Evolutionary conservation across 179 eudicot genomes (phyloP).

Genomic region (Beta lomatogona): DNA sequence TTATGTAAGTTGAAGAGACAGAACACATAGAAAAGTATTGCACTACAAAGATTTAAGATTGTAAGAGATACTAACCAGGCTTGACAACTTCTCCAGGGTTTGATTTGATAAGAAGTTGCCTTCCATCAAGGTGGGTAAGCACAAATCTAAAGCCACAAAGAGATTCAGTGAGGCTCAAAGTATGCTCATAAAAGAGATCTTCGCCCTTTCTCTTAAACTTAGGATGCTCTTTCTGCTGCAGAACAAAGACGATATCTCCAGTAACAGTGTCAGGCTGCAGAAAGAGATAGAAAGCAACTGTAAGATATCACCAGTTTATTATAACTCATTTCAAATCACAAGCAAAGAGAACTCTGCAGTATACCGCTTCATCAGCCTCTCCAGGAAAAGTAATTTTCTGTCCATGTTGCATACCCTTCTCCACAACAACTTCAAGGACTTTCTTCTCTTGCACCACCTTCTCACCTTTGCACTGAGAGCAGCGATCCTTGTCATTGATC

Average conservation of each 20-base stretch:
- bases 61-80: slow-evolving; percentile 41
- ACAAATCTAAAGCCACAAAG: slow-evolving; percentile 56
- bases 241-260: slow-evolving; percentile 50
- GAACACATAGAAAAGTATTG: not conserved
- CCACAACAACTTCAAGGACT: slow-evolving; percentile 49
- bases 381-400: slow-evolving; percentile 57
- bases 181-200: slow-evolving; percentile 58
- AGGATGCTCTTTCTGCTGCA: slow-evolving; percentile 64
- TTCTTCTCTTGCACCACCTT: slow-evolving; percentile 56
- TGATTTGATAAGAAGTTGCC: slow-evolving; percentile 56
- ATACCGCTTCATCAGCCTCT: slow-evolving; percentile 59
- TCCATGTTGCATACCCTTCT: slow-evolving; percentile 56
- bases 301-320: not conserved
- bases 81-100: slow-evolving; percentile 56
- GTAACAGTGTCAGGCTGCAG: slow-evolving; percentile 58
- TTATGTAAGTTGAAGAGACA: not conserved
- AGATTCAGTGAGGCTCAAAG: slow-evolving; percentile 54
- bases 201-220: slow-evolving; percentile 62
- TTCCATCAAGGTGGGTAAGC: slow-evolving; percentile 53
- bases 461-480: slow-evolving; percentile 58
- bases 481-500: slow-evolving; percentile 47
- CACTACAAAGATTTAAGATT: not conserved
- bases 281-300: not conserved
- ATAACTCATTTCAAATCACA: not conserved
- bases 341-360: not conserved